Evolutionary conservation across 345 rosid species (phyloP), one percentile per base, ranked within the genome.

Genomic region (Lepidium aucheri): DNA sequence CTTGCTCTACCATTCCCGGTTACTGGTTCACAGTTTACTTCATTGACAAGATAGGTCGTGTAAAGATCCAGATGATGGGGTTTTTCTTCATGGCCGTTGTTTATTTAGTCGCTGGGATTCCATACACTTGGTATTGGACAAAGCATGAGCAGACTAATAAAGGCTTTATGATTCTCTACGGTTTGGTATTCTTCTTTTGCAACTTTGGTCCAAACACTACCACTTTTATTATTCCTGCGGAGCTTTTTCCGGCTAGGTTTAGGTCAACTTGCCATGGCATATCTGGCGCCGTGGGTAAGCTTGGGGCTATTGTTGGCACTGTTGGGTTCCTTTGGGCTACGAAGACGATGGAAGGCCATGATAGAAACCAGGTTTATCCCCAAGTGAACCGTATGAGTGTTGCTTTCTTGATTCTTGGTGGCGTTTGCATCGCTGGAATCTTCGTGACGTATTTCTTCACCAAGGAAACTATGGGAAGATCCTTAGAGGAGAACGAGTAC

Each of bases 131-230:
- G 3, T 52, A 76, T 51, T 85, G 85, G 95, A 6, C 69, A 26
- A 3, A 16, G 0, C 18, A 64, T 8, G 40, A 56, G 1, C 33
- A 66, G 7, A 5, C 0, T n/a, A 68, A 61, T 4, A 74, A 53
- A 67, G 85, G 79, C 0, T 87, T 90, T 64, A 56, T 84, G 56
- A 28, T 80, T 57, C 63, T 87, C 1, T 85, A 84, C 13, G 81
- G 79, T 11, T 79, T 84, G 4, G 56, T 83, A 5, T 87, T 84
- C 73, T 90, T 90, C 84, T 90, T 90, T 38, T 71, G 85, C 51
- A 90, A 90, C 68, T 85, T 85, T 35, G 97, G 95, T 41, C 97
- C 95, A 11, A 90, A 87, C 70, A 79, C 92, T 0, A 87, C 97
- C 3, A 87, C 97, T 3, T 90, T 87, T 55, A 85, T 90, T 0